phyloP scores from a whole-genome alignment of 148 eudicot species.

The Rhododendron ovatum region DNA sequence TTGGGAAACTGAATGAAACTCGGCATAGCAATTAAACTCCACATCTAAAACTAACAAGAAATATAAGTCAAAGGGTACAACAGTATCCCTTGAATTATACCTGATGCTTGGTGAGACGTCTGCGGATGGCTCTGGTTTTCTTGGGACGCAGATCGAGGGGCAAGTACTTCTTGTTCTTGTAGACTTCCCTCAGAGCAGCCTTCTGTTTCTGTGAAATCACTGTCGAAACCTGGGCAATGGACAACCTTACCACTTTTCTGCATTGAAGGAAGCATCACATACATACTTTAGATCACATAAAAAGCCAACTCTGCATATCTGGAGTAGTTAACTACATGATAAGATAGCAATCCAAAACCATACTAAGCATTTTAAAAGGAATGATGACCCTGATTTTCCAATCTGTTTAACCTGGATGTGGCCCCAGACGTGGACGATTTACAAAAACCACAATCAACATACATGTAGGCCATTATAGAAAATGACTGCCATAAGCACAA shows the following conservation, averaged over 20 bases:
- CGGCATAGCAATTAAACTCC: neutral
- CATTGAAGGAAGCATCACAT: neutral
- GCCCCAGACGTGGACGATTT: neutral
- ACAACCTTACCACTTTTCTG: conserved; percentile 71
- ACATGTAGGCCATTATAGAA: neutral
- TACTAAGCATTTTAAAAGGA: neutral
- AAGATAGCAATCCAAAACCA: neutral
- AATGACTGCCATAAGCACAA: neutral
- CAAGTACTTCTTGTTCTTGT: conserved; percentile 72
- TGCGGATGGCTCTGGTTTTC: conserved; percentile 82
- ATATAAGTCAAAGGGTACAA: neutral
- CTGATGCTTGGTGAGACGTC: conserved; percentile 77
- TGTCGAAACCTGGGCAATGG: conserved; percentile 74
- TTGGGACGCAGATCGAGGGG: conserved; percentile 84
- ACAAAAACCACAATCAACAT: neutral
- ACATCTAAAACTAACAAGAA: neutral
- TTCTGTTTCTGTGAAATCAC: conserved; percentile 80
- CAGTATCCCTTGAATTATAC: conserved; percentile 17
- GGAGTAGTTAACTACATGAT: neutral
- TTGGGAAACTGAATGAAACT: neutral
- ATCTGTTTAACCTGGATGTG: neutral
- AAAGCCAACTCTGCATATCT: neutral
- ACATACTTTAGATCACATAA: neutral
- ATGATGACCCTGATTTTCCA: neutral
- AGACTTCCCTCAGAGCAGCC: conserved; percentile 58